Base-by-base conservation (phyloP, 441 rosid genomes). In the Euphorbia celastroides region DNA sequence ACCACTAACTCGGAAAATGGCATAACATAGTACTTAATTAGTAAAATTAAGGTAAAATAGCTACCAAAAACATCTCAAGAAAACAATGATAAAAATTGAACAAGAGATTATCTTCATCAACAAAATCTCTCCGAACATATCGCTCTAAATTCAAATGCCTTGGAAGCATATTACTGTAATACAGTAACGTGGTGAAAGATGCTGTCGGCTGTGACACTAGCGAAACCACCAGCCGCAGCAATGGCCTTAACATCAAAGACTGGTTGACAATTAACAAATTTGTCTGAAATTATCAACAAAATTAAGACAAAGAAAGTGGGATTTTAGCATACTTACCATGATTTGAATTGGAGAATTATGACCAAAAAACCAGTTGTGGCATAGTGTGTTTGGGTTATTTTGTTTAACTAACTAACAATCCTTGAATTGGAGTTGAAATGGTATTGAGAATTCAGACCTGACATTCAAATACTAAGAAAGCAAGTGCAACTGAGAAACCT, bases 51-150 rank as follows among this genome's bases (percentile, higher is more conserved):
- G 11, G 7, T 0, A n/a, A 28, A 1, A 1, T 7, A 27, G 32
- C 68, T 75, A 82, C 80, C 82, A 79, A 28, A 86, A 75, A 50
- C 87, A 86, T 72, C 82, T 74, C 77, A 82, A 70, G 16, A 81
- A 36, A 48, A 16, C 51, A 69, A 80, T 55, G 51, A 81, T 74
- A 50, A n/a, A 82, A 70, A 63, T 66, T 77, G 76, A 84, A 84
- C 54, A 86, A 63, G 44, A 64, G 65, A 72, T 84, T 86, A 0
- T 82, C 83, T 1, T 52, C 62, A 4, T 76, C 23, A 16, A 84
- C 73, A 48, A 82, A 62, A 19, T 86, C 83, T 1, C 13, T 74
- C 26, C 75, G 82, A 64, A 84, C 83, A 62, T 80, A 44, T 54
- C 88, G 54, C 44, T 79, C 82, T 36, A 84, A 66, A 52, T 71